Evolutionary conservation across 106 monocot species (phyloP), one percentile per base, ranked within the genome.

Genomic region (Dioscorea zingiberensis): DNA sequence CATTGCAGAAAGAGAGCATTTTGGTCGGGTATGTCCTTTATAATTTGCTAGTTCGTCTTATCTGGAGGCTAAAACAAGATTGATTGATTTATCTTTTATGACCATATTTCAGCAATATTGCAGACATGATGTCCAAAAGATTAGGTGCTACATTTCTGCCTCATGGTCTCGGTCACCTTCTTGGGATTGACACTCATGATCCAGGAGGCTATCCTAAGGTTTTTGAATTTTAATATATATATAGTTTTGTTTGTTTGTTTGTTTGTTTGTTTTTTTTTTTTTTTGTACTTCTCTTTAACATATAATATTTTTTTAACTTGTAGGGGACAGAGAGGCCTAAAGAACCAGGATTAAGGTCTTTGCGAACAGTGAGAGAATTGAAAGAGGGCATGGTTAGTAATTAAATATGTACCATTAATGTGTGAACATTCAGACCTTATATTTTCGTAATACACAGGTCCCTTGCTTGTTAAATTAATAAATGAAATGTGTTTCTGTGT

Each of bases 121-220:
- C 86, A 65, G 92, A 89, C 25, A 97, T 97, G 97, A 89, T 92
- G 97, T 69, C 28, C 51, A 73, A 45, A 71, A 85, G 97, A 68
- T 30, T 97, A 23, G 97, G 97, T 70, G 88, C 92, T 71, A 45
- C 84, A 55, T 97, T 97, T 79, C 82, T 97, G 97, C 92, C 97
- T 9, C 97, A 92, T 89, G 97, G 97, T 76, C 86, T 97, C 69
- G 97, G 92, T 27, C 97, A 97, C 79, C 84, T 97, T 23, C 92
- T 97, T 77, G 97, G 97, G 26, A 76, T 97, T 64, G 97, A 97
- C 71, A 97, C 97, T 4, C 97, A 97, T 88, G 97, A 97, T 80
- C 97, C 97, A 54, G 97, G 92, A 7, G 97, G 97, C 51, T 97
- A 92, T 73, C 27, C 83, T 30, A 75, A 88, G 91, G 97, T 97